phyloP scores from a whole-genome alignment of 108 stramenopile genomes.

The Chaetoceros tenuissimus region DNA sequence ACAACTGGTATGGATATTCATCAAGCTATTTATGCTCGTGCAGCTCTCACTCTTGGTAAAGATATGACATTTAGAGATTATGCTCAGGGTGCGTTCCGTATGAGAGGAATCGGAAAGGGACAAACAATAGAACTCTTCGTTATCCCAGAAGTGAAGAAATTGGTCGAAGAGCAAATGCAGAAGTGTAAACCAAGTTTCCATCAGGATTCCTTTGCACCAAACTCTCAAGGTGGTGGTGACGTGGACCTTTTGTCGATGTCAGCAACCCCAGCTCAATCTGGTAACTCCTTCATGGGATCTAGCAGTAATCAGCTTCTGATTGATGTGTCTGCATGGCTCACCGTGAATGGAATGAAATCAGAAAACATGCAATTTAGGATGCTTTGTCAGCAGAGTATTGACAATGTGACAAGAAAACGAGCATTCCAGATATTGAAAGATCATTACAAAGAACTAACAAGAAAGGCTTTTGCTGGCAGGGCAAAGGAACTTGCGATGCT shows the following conservation, averaged over 20 bases:
- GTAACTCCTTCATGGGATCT: constrained; percentile 9
- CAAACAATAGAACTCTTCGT: constrained; percentile 88
- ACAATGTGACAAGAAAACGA: constrained; percentile 92
- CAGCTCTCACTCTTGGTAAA: constrained; percentile 91
- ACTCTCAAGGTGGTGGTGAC: constrained; percentile 14
- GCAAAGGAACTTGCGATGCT: constrained; percentile 69
- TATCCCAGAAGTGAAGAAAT: constrained; percentile 83
- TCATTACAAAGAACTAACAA: constrained; percentile 75
- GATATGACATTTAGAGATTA: constrained; percentile 98
- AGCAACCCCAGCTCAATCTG: constrained; percentile 16
- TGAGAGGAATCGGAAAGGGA: constrained; percentile 93
- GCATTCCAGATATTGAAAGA: constrained; percentile 69
- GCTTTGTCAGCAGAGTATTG: constrained; percentile 92
- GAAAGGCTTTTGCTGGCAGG: constrained; percentile 75
- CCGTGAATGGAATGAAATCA: constrained; percentile 94
- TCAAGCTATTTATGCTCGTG: constrained; percentile 86
- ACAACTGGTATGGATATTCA: constrained; percentile 99
- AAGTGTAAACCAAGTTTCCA: constrained; percentile 35
- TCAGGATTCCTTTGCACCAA: constrained; percentile 16
- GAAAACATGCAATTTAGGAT: constrained; percentile 97
- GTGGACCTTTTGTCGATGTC: constrained; percentile 47
- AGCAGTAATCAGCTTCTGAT: constrained; percentile 52
- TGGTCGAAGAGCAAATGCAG: constrained; percentile 58
- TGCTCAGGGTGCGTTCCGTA: constrained; percentile 94
- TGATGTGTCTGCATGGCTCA: constrained; percentile 95